phyloP scores from a whole-genome alignment of 345 rosid genomes.

The Bretschneidera sinensis region DNA sequence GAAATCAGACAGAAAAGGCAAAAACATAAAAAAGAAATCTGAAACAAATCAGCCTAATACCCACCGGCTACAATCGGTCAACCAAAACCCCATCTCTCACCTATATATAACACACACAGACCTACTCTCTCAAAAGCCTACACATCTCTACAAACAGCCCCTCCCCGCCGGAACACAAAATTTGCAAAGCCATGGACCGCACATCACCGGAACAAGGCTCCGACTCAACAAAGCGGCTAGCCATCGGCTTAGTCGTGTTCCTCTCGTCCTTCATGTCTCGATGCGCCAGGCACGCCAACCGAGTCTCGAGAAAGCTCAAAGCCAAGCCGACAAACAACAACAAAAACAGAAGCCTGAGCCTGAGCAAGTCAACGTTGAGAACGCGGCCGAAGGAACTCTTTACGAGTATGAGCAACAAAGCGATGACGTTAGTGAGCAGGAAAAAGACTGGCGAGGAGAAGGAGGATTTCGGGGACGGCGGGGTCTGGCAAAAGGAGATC shows the following conservation, averaged over 20 bases:
- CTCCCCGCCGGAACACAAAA: not conserved
- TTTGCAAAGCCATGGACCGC: slow-evolving; percentile 21
- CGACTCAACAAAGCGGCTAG: slow-evolving; percentile 30
- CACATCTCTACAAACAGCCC: not conserved
- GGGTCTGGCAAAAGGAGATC: slow-evolving; percentile 84
- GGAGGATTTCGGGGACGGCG: slow-evolving; percentile 60
- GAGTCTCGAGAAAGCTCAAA: slow-evolving; percentile 43
- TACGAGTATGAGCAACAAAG: slow-evolving; percentile 50
- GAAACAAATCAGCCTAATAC: not conserved
- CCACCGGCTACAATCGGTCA: slow-evolving; percentile 12
- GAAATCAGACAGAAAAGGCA: no score
- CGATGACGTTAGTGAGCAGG: slow-evolving; percentile 40
- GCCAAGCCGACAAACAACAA: slow-evolving; percentile 15
- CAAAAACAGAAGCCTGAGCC: slow-evolving; percentile 22
- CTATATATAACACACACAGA: not conserved
- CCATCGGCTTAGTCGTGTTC: slow-evolving; percentile 26
- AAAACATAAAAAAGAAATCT: not conserved
- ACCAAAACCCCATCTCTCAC: not conserved
- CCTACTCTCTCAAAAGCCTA: not conserved
- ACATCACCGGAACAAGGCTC: slow-evolving; percentile 25
- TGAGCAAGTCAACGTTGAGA: slow-evolving; percentile 29
- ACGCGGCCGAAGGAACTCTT: slow-evolving; percentile 45
- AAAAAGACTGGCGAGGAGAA: slow-evolving; percentile 14
- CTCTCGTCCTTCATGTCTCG: slow-evolving; percentile 36
- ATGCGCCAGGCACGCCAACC: slow-evolving; percentile 53